Conservation (phyloP, 179 eudicot genomes). For the Silene coronaria region DNA sequence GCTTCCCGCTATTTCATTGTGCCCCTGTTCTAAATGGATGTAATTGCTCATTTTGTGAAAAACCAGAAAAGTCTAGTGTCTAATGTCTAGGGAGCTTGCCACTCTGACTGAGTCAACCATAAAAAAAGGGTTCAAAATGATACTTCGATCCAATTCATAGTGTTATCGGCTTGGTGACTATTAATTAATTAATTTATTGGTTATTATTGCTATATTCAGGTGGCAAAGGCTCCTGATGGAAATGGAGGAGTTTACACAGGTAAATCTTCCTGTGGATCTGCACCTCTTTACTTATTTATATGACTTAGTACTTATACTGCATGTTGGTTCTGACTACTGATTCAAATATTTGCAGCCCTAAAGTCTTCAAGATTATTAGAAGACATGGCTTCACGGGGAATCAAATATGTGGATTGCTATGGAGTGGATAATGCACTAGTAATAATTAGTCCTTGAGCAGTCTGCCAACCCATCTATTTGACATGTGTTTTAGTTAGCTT, state of each 20-base stretch:
- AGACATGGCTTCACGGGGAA: slow-evolving; percentile 85
- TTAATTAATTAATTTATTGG: neutral
- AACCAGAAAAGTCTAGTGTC: neutral
- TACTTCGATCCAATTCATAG: neutral
- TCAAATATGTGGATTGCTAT: slow-evolving; percentile 88
- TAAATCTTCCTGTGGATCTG: slow-evolving; percentile 15
- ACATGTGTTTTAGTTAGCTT: slow-evolving; percentile 8
- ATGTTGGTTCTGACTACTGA: slow-evolving; percentile 21
- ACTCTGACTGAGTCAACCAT: slow-evolving; percentile 7
- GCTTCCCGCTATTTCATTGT: neutral
- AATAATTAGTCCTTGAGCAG: slow-evolving; percentile 26
- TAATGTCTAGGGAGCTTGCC: neutral
- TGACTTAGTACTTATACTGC: neutral
- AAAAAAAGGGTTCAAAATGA: neutral
- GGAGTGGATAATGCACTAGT: slow-evolving; percentile 97
- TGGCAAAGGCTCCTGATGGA: slow-evolving; percentile 96
- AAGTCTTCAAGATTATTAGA: slow-evolving; percentile 77
- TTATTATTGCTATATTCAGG: slow-evolving; percentile 38
- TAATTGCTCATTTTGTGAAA: neutral
- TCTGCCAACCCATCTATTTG: slow-evolving; percentile 4
- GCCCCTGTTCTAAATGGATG: neutral
- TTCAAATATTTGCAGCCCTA: slow-evolving; percentile 48
- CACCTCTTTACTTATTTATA: neutral
- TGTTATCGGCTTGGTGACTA: neutral
- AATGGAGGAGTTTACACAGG: slow-evolving; percentile 98